Evolutionary conservation across 768 basidiomycete species (phyloP).

Genomic region (Fomitopsis serialis): DNA sequence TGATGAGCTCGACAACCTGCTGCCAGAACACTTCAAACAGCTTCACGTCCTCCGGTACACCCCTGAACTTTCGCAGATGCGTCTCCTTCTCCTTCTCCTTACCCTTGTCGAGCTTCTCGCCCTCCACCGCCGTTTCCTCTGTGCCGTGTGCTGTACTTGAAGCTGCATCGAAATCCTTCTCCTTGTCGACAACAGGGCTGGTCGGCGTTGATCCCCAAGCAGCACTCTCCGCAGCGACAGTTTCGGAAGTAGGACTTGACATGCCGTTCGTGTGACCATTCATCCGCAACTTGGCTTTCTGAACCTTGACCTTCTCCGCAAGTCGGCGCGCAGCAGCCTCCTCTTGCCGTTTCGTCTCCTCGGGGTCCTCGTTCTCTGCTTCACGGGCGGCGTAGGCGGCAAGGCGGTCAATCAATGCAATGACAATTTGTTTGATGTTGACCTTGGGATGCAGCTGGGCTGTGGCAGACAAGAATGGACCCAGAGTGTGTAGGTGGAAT

Average conservation of each 20-base stretch:
- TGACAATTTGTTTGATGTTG: constrained; percentile 98
- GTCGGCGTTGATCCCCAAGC: constrained; percentile 24
- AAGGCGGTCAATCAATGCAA: constrained; percentile 92
- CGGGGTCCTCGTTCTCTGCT: constrained; percentile 93
- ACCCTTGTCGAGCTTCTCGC: constrained; percentile 39
- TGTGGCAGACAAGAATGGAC: constrained; percentile 92
- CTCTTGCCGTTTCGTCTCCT: constrained; percentile 89
- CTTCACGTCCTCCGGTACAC: constrained; percentile 91
- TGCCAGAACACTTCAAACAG: constrained; percentile 99
- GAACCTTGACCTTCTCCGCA: constrained; percentile 78
- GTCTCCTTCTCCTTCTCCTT: constrained; percentile 48
- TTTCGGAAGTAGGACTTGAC: constrained; percentile 12
- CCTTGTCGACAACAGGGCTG: constrained; percentile 19
- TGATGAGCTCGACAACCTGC: constrained; percentile 96
- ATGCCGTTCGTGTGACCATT: constrained; percentile 26
- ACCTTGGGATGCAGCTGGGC: constrained; percentile 97
- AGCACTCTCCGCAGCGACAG: constrained; percentile 12
- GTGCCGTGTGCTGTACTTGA: constrained; percentile 10
- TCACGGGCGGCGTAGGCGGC: constrained; percentile 96
- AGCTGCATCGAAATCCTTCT: constrained; percentile 10
- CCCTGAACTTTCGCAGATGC: constrained; percentile 77
- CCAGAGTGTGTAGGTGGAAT: constrained; percentile 94
- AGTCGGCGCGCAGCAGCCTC: constrained; percentile 87
- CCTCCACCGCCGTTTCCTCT: constrained; percentile 18
- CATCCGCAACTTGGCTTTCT: constrained; percentile 60